Evolutionary conservation across 139 green algal species (phyloP).

Genomic region (Chlorella sp.): DNA sequence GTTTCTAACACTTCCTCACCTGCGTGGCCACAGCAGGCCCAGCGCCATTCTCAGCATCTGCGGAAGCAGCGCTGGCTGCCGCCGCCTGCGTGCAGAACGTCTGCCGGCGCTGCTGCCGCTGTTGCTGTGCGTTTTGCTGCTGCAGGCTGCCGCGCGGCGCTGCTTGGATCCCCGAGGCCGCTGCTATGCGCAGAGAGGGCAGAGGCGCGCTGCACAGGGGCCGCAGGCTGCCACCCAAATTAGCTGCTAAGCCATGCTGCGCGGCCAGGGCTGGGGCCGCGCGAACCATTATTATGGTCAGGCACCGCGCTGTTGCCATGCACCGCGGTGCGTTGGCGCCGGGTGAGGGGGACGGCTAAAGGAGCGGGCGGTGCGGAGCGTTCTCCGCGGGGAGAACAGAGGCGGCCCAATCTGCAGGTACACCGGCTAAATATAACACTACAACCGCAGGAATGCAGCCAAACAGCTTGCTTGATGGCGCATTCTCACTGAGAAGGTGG

Average conservation of each 20-base stretch:
- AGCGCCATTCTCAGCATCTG: background rate
- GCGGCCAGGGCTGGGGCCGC: background rate
- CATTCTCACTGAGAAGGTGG: too few relatives aligned
- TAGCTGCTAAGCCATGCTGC: background rate
- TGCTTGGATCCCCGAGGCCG: background rate
- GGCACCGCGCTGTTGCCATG: conserved; percentile 3
- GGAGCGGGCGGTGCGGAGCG: too few relatives aligned
- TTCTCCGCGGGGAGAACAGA: too few relatives aligned
- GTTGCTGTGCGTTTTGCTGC: background rate
- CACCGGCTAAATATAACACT: too few relatives aligned
- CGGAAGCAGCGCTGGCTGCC: background rate
- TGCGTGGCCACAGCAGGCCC: background rate
- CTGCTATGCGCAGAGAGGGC: background rate
- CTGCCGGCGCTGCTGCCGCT: conserved; percentile 3
- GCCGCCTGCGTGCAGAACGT: background rate
- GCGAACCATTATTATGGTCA: background rate
- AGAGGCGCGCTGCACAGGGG: background rate
- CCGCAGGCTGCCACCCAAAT: background rate
- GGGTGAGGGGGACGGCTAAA: too few relatives aligned
- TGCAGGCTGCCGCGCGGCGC: background rate
- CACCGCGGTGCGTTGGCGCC: background rate
- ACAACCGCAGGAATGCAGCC: too few relatives aligned
- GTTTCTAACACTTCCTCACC: background rate
- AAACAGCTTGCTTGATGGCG: too few relatives aligned
- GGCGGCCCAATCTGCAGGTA: too few relatives aligned